Percentiles rank a stretch among this genome's conserved stretches.
Evolutionary conservation across 768 basidiomycete genomes (phyloP).

Genomic region (Amanita molliuscula): DNA sequence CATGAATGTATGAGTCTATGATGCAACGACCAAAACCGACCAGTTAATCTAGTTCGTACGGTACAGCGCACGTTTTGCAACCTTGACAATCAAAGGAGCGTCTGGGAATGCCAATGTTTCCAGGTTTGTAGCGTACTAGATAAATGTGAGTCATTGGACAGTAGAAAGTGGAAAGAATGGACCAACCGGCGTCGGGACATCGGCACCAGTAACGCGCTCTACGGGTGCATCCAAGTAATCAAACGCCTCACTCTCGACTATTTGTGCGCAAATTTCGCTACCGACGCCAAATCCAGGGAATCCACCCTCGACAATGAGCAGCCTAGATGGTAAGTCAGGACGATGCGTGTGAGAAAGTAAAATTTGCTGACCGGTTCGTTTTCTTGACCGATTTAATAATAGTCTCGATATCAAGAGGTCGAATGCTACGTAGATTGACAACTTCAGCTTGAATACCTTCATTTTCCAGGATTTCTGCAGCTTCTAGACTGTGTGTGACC

Average conservation of each 20-base stretch:
- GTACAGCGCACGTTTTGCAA: slow-evolving; percentile 89
- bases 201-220: slow-evolving; percentile 95
- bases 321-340: slow-evolving; percentile 28
- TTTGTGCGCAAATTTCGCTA: slow-evolving; percentile 96
- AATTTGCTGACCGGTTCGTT: slow-evolving; percentile 70
- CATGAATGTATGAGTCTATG: slow-evolving; percentile 5
- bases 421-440: slow-evolving; percentile 92
- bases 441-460: slow-evolving; percentile 98
- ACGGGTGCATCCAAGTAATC: slow-evolving; percentile 98
- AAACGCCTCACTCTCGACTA: slow-evolving; percentile 94
- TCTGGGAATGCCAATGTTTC: slow-evolving; percentile 93
- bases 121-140: slow-evolving; percentile 81
- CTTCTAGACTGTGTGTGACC: slow-evolving; percentile 92
- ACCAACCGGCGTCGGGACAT: slow-evolving; percentile 92
- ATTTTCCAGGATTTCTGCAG: slow-evolving; percentile 87
- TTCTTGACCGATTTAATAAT: slow-evolving; percentile 98
- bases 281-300: slow-evolving; percentile 99
- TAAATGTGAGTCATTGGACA: neutral
- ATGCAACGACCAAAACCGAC: slow-evolving; percentile 1
- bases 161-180: neutral
- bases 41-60: slow-evolving; percentile 55
- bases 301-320: slow-evolving; percentile 94
- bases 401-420: slow-evolving; percentile 95
- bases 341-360: neutral
- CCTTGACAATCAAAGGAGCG: slow-evolving; percentile 83